phyloP scores from a whole-genome alignment of 1,284 basidiomycete genomes.

The Ceratobasidium sp. region DNA sequence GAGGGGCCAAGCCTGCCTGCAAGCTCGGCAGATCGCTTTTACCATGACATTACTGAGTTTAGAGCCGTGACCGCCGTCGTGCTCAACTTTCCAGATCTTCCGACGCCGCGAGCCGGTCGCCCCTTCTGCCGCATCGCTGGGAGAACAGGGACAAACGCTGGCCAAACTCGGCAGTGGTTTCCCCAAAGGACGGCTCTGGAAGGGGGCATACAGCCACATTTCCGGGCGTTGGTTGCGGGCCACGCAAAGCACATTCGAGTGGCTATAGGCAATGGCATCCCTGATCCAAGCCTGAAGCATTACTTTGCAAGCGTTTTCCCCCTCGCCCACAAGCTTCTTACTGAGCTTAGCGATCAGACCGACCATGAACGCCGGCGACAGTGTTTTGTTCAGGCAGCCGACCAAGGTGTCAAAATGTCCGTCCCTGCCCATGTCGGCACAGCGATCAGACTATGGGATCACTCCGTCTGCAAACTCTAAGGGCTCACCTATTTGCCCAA shows the following conservation, averaged over 20 bases:
- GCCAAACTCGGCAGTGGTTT: not conserved
- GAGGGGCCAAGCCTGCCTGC: conserved; percentile 31
- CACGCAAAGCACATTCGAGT: not conserved
- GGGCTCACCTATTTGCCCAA: conserved; percentile 8
- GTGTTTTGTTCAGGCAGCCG: not conserved
- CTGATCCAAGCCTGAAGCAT: not conserved
- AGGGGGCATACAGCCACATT: conserved; percentile 37
- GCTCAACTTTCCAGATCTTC: conserved; percentile 18
- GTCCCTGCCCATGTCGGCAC: not conserved
- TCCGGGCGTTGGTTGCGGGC: not conserved
- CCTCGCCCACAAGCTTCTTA: not conserved
- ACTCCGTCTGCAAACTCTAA: too few relatives aligned
- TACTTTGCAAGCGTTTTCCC: not conserved
- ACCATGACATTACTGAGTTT: not conserved
- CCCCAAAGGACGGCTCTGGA: conserved; percentile 31
- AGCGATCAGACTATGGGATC: not conserved
- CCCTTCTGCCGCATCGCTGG: not conserved
- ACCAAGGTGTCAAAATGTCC: not conserved
- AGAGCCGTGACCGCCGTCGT: not conserved
- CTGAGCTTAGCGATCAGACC: not conserved
- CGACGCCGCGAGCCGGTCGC: not conserved
- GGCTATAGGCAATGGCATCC: conserved; percentile 12
- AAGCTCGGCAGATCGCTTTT: conserved; percentile 4
- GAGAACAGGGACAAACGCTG: not conserved
- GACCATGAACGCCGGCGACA: conserved; percentile 10